A percentile compares a stretch with the other conserved stretches of the same genome.
phyloP scores from a whole-genome alignment of 192 early-diverging fungal species.

The Podila verticillata region DNA sequence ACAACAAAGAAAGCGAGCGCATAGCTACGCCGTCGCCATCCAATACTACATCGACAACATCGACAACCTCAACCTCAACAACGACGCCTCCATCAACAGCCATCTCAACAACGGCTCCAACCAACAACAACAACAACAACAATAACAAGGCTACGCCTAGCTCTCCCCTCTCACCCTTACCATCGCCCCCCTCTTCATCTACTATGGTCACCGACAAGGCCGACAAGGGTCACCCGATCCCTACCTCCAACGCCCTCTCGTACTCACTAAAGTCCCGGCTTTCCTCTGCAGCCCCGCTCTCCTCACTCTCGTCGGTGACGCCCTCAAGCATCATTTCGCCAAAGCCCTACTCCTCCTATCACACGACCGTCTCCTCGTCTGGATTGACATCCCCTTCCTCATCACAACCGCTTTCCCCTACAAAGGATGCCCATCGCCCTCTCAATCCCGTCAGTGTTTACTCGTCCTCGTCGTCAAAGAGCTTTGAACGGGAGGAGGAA shows the following conservation, averaged over 20 bases:
- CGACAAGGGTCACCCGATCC: constrained; percentile 51
- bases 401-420: constrained; percentile 10
- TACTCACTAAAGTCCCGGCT: constrained; percentile 36
- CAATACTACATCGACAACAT: background rate
- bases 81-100: constrained; percentile 4
- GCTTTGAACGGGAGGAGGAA: background rate
- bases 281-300: constrained; percentile 33
- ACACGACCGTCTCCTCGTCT: constrained; percentile 2
- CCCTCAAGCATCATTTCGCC: constrained; percentile 49
- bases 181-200: constrained; percentile 2
- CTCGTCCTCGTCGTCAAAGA: background rate
- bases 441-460: background rate
- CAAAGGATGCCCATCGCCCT: background rate
- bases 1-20: background rate
- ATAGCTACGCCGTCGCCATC: background rate
- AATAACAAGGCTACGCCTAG: background rate
- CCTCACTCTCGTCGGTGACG: constrained; percentile 49
- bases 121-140: background rate
- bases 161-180: constrained; percentile 18
- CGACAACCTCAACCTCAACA: constrained; percentile 1
- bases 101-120: background rate
- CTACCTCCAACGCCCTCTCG: constrained; percentile 45
- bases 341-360: constrained; percentile 25
- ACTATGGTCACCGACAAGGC: constrained; percentile 15
- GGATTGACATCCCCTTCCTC: constrained; percentile 9